These are phyloP conservation scores for Platanus orientalis DNA, from an alignment of 164 flowering plant genomes.

Conservation along the genomic window DNA sequence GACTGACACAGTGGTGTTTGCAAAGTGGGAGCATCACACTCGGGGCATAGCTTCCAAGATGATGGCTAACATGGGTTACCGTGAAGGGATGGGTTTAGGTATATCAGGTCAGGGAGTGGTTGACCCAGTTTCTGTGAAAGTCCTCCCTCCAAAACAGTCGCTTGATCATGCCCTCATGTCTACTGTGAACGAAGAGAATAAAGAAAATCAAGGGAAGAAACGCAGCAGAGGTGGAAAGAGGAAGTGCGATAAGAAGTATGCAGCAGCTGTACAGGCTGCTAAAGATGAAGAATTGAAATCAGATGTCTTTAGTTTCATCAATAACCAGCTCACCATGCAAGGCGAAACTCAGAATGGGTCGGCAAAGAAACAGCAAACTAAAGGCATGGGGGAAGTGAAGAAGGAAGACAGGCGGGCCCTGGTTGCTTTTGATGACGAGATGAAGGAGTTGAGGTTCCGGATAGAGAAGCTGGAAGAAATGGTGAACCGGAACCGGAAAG, in stretches of 20 bases:
- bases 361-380: slow-evolving; percentile 29
- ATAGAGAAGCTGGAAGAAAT: slow-evolving; percentile 83
- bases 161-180: slow-evolving; percentile 66
- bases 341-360: slow-evolving; percentile 31
- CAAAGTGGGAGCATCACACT: slow-evolving; percentile 96
- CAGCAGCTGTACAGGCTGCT: slow-evolving; percentile 59
- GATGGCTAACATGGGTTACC: slow-evolving; percentile 99
- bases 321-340: slow-evolving; percentile 66
- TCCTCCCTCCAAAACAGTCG: slow-evolving; percentile 83
- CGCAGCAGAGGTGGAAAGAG: slow-evolving; percentile 87
- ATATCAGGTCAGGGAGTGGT: slow-evolving; percentile 77
- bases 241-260: slow-evolving; percentile 82
- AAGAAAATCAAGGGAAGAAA: slow-evolving; percentile 38
- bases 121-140: slow-evolving; percentile 71
- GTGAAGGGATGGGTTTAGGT: slow-evolving; percentile 96
- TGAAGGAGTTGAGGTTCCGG: slow-evolving; percentile 54
- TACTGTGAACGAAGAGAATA: slow-evolving; percentile 21
- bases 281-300: slow-evolving; percentile 45
- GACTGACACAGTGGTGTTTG: slow-evolving; percentile 79
- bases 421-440: slow-evolving; percentile 72
- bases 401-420: slow-evolving; percentile 62
- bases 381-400: slow-evolving; percentile 36
- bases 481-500: slow-evolving; percentile 68
- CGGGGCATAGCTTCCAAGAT: slow-evolving; percentile 96
- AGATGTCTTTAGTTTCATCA: slow-evolving; percentile 80